phyloP scores from a whole-genome alignment of 306 rosid species.

The Quercus dentata region DNA sequence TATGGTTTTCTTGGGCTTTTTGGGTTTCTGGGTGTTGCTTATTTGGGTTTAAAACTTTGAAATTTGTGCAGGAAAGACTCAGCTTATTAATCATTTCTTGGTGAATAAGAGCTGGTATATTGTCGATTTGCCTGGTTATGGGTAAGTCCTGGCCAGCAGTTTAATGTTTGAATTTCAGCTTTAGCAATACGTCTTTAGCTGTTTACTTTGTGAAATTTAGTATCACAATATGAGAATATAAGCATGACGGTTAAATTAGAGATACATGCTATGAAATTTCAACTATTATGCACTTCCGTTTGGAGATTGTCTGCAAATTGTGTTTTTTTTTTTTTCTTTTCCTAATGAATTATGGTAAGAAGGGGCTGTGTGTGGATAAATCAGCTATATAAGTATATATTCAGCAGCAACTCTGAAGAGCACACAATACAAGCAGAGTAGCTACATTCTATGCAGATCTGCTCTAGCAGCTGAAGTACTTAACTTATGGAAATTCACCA shows the following conservation, averaged over 20 bases:
- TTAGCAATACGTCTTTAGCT: neutral
- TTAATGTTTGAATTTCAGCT: neutral
- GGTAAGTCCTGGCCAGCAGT: slow-evolving; percentile 36
- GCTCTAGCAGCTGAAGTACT: neutral
- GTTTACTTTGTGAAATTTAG: neutral
- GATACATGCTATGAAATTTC: neutral
- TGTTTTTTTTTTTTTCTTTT: neutral
- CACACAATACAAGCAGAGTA: too few species aligned
- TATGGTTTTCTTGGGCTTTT: neutral
- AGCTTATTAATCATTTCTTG: slow-evolving; percentile 90
- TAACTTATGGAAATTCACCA: neutral
- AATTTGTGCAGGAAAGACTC: slow-evolving; percentile 73
- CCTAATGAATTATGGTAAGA: neutral
- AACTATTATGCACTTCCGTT: neutral
- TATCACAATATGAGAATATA: neutral
- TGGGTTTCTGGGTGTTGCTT: neutral
- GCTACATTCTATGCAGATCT: neutral
- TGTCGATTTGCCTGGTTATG: slow-evolving; percentile 97
- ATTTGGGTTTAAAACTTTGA: neutral
- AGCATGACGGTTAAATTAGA: neutral
- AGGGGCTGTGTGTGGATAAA: neutral
- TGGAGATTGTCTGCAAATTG: neutral
- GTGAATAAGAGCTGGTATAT: slow-evolving; percentile 90
- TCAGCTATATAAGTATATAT: neutral
- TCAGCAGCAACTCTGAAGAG: too few species aligned